Conservation (phyloP, 1,284 basidiomycete genomes). For the Melampsora americana region DNA sequence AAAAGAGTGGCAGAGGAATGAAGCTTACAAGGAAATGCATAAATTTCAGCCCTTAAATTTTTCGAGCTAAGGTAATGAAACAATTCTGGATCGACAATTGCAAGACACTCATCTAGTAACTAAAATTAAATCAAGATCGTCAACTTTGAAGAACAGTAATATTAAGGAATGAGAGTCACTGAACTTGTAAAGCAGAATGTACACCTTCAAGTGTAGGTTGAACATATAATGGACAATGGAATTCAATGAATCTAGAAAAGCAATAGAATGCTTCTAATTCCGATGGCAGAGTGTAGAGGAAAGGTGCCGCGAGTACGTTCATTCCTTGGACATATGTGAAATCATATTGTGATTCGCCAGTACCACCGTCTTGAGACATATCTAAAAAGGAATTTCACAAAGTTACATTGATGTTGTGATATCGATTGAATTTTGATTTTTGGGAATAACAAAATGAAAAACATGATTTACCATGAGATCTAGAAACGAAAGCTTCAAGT, state of each 20-base stretch:
- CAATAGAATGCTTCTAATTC: conserved; percentile 95
- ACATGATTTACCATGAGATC: conserved; percentile 66
- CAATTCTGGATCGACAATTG: conserved; percentile 81
- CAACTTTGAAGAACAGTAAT: neutral
- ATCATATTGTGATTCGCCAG: conserved; percentile 11
- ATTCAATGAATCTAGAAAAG: conserved; percentile 90
- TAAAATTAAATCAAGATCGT: conserved; percentile 54
- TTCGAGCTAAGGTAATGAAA: conserved; percentile 77
- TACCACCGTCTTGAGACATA: conserved; percentile 62
- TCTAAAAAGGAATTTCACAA: conserved; percentile 68
- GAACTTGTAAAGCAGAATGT: conserved; percentile 82
- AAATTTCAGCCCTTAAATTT: conserved; percentile 89
- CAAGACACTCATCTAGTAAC: conserved; percentile 85
- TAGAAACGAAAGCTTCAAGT: conserved; percentile 95
- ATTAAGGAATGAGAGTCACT: conserved; percentile 4
- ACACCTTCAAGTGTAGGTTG: conserved; percentile 92
- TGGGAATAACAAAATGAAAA: neutral
- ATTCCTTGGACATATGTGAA: conserved; percentile 60
- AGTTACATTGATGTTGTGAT: conserved; percentile 53
- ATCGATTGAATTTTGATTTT: neutral
- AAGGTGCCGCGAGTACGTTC: conserved; percentile 96
- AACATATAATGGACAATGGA: conserved; percentile 87
- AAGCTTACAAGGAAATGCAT: conserved; percentile 86
- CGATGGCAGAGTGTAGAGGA: conserved; percentile 90
- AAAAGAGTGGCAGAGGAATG: neutral